Evolutionary conservation across 495 filamentous ascomycete genomes (phyloP), one percentile per base, ranked within the genome.

Genomic region (Venustampulla echinocandica): DNA sequence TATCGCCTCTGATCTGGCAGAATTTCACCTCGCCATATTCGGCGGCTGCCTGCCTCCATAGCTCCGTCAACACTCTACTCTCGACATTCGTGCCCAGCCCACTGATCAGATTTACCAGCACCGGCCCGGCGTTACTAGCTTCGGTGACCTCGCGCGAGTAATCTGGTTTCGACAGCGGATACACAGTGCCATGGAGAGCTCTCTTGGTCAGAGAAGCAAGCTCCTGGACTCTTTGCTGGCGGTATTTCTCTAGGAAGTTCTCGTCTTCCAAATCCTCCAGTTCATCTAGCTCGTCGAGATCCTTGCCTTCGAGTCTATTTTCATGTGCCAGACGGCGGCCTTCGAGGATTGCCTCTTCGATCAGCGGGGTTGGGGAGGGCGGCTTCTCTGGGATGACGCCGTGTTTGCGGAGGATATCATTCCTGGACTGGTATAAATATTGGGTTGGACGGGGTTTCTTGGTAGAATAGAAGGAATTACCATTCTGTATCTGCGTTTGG

Each of bases 401-500:
- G 67, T 97, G 88, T 63, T 94, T 89, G 45, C 92, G 87, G 40
- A 99, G 85, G 59, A 99, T 99, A 51, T 99, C 92, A 59, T 99
- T 99, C 90, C 90, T 96, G 61, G 42, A 22, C 41, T 17, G 13
- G 28, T 44, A 19, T 39, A 47, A 49, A 48, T 49, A 40, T 47
- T 28, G 25, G 13, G n/a, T 35, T 38, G 24, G 20, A 30, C 27
- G 7, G n/a, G n/a, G n/a, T 30, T 23, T 47, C 38, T 4, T n/a
- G 6, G 0, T 19, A 28, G 5, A 24, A 21, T 10, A 43, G 42
- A 17, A 36, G 18, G 42, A 44, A 61, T 44, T 69, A 94, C 92
- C 92, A 98, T 82, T 98, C 92, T 28, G 92, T 98, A 63, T 98
- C 92, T 51, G 87, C 92, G 62, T 96, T 93, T 24, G 90, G 90